A percentile compares a stretch with the other conserved stretches of the same genome.
These are phyloP conservation scores for Kuraishia ogatae DNA, from an alignment of 805 yeast species.

Conservation along the genomic window DNA sequence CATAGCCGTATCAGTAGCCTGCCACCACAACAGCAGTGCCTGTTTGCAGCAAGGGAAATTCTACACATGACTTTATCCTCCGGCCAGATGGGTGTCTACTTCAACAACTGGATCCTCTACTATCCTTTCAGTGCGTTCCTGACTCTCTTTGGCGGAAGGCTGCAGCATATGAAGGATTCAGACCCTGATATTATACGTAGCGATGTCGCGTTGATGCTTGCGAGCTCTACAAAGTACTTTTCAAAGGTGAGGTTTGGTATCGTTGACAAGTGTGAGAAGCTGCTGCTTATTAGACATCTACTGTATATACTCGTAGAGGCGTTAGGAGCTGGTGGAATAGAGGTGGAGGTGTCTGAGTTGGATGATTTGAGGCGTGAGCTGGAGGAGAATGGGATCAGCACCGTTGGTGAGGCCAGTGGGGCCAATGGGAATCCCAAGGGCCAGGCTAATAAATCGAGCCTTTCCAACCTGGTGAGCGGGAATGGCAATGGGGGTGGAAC, in stretches of 20 bases:
- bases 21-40: slow-evolving; percentile 8
- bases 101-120: slow-evolving; percentile 14
- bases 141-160: slow-evolving; percentile 16
- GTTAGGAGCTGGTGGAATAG: slow-evolving; percentile 9
- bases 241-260: slow-evolving; percentile 2
- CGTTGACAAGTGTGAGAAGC: slow-evolving; percentile 9
- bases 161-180: slow-evolving; percentile 11
- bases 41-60: slow-evolving; percentile 18
- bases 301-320: slow-evolving; percentile 13
- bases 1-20: neutral
- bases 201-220: slow-evolving; percentile 14
- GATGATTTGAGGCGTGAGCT: slow-evolving; percentile 10
- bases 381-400: too few species aligned
- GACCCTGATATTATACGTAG: slow-evolving; percentile 11
- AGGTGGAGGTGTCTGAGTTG: slow-evolving; percentile 9
- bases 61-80: slow-evolving; percentile 11
- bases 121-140: slow-evolving; percentile 24
- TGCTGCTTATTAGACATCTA: slow-evolving; percentile 13
- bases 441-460: neutral
- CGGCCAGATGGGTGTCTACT: slow-evolving; percentile 8
- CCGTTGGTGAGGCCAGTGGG: too few species aligned
- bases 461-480: neutral
- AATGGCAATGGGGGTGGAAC: neutral
- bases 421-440: too few species aligned
- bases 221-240: slow-evolving; percentile 10